phyloP scores from a whole-genome alignment of 495 filamentous ascomycete species.

The Aspergillus asperescens region DNA sequence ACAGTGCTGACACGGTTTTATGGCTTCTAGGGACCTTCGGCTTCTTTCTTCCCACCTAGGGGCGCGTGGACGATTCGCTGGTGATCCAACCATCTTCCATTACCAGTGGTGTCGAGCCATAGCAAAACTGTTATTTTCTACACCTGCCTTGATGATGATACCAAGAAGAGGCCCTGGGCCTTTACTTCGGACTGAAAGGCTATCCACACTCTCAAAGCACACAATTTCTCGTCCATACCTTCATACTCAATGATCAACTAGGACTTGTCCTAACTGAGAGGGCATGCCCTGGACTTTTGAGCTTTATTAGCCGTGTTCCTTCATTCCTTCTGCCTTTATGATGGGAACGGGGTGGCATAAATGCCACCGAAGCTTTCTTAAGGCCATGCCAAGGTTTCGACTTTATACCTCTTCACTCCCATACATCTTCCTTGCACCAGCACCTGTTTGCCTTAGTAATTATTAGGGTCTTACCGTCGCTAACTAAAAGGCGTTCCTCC shows the following conservation, averaged over 20 bases:
- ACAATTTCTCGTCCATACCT: too few species aligned
- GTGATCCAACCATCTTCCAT: neutral
- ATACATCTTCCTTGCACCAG: too few species aligned
- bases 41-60: neutral
- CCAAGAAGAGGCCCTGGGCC: neutral
- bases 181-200: neutral
- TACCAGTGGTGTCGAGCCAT: neutral
- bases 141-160: neutral
- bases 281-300: neutral
- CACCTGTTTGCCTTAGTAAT: too few species aligned
- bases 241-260: neutral
- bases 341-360: neutral
- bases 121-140: neutral
- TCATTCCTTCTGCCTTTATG: neutral
- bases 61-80: too few species aligned
- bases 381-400: too few species aligned
- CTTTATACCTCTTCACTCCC: too few species aligned
- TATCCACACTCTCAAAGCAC: neutral
- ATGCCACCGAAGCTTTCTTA: neutral
- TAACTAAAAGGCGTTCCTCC: too few species aligned
- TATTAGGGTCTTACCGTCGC: too few species aligned
- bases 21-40: too few species aligned
- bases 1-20: too few species aligned
- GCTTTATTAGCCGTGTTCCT: neutral
- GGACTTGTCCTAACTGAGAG: neutral